A percentile compares a stretch with the other conserved stretches of the same genome.
phyloP scores from a whole-genome alignment of 2,329 filamentous ascomycete species.

The Aschersonia sp. region DNA sequence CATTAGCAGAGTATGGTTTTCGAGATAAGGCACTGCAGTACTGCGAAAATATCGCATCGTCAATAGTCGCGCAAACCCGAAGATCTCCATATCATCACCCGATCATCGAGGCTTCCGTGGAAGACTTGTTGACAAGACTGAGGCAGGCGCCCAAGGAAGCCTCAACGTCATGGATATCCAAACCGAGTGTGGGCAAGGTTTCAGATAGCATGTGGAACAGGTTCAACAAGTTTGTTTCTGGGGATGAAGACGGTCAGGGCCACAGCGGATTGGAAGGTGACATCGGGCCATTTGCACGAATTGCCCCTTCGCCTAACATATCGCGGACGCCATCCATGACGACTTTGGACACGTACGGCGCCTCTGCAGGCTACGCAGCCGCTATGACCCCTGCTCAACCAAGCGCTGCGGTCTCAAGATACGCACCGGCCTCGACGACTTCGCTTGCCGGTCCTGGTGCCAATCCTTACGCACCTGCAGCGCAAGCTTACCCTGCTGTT shows the following conservation, averaged over 20 bases:
- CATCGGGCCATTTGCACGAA: constrained; percentile 66
- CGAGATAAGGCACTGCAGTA: constrained; percentile 78
- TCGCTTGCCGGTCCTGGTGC: constrained; percentile 6
- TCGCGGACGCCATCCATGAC: constrained; percentile 58
- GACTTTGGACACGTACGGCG: constrained; percentile 60
- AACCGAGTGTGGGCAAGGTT: constrained; percentile 91
- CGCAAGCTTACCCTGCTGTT: constrained; percentile 13
- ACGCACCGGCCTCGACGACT: constrained; percentile 12
- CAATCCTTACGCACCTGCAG: constrained; percentile 21
- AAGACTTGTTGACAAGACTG: constrained; percentile 71
- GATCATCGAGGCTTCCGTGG: constrained; percentile 57
- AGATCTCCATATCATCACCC: constrained; percentile 77
- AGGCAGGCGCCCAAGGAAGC: constrained; percentile 75
- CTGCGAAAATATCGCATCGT: constrained; percentile 65
- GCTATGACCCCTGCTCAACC: constrained; percentile 17
- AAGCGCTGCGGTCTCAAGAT: constrained; percentile 23
- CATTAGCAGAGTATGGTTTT: constrained; percentile 70
- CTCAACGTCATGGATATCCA: constrained; percentile 79
- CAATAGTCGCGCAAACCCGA: constrained; percentile 68
- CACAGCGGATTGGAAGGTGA: constrained; percentile 45
- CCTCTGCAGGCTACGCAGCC: constrained; percentile 16
- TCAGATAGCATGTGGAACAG: constrained; percentile 80
- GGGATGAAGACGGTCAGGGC: constrained; percentile 78
- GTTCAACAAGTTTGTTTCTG: constrained; percentile 93
- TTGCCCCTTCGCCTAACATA: constrained; percentile 60